These are phyloP conservation scores for Hydrangea macrophylla DNA, from an alignment of 148 eudicot species.

Conservation along the genomic window DNA sequence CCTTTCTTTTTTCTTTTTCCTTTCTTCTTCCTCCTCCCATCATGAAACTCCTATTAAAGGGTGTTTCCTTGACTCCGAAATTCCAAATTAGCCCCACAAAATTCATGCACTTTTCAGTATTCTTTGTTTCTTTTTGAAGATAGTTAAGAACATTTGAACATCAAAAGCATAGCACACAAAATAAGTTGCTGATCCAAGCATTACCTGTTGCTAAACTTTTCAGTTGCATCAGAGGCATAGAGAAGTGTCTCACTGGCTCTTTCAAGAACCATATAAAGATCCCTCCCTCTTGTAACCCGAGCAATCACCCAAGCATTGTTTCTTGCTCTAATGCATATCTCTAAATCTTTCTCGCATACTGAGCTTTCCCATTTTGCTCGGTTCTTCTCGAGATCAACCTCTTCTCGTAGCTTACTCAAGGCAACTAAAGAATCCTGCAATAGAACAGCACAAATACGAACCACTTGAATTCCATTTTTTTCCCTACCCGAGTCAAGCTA, in stretches of 20 bases:
- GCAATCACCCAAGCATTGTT: constrained; percentile 95
- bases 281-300: constrained; percentile 73
- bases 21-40: not conserved
- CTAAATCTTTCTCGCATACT: constrained; percentile 66
- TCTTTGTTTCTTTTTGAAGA: not conserved
- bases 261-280: constrained; percentile 90
- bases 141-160: not conserved
- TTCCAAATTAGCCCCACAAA: not conserved
- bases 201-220: constrained; percentile 90
- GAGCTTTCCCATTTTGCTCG: constrained; percentile 52
- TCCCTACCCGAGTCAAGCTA: not conserved
- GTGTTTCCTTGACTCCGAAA: not conserved
- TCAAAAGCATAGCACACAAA: not conserved
- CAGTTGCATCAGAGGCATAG: constrained; percentile 85
- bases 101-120: not conserved
- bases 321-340: constrained; percentile 79
- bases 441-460: not conserved
- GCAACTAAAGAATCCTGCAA: constrained; percentile 87
- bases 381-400: constrained; percentile 76
- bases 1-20: no score
- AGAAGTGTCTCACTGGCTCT: constrained; percentile 92
- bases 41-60: not conserved
- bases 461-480: not conserved
- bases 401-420: constrained; percentile 75
- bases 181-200: not conserved